Conservation (phyloP, 2,329 filamentous ascomycete genomes). For the Pseudocercospora pini-densiflorae region DNA sequence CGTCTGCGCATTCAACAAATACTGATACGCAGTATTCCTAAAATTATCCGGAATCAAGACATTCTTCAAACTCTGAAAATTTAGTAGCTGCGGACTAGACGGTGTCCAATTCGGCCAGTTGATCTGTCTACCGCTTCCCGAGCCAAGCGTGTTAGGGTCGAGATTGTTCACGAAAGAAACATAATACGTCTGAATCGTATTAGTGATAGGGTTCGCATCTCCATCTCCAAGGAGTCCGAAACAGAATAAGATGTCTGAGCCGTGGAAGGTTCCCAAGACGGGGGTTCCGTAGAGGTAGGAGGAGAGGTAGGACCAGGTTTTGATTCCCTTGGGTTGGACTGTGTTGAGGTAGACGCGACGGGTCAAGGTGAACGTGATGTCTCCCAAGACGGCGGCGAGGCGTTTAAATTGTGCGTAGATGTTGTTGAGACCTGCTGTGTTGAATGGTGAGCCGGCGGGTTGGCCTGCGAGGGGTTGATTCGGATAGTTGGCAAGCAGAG, state of each 20-base stretch:
- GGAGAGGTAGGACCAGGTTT: conserved; percentile 74
- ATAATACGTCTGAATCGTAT: conserved; percentile 70
- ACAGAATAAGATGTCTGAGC: conserved; percentile 50
- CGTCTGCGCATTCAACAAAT: conserved; percentile 40
- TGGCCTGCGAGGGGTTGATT: conserved; percentile 46
- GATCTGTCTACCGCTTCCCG: conserved; percentile 38
- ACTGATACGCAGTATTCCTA: conserved; percentile 50
- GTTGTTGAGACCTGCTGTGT: conserved; percentile 68
- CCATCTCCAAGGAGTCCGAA: conserved; percentile 15
- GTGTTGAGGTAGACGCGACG: conserved; percentile 66
- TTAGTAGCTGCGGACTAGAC: conserved; percentile 54
- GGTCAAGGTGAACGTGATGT: conserved; percentile 74
- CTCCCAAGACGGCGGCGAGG: conserved; percentile 72
- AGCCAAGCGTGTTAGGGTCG: conserved; percentile 66
- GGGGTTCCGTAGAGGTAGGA: conserved; percentile 74
- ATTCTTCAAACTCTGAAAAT: conserved; percentile 48
- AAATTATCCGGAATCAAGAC: conserved; percentile 55
- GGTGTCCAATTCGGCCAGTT: conserved; percentile 62
- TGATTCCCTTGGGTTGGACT: conserved; percentile 56
- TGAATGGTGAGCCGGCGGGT: conserved; percentile 72
- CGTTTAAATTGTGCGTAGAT: conserved; percentile 79
- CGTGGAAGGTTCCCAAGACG: conserved; percentile 75
- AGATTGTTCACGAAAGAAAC: conserved; percentile 71
- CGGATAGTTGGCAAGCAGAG: conserved; percentile 67
- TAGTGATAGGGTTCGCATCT: conserved; percentile 22